Evolutionary conservation across 2,329 filamentous ascomycete genomes (phyloP).

Genomic region (Leptoxyphium fumago): DNA sequence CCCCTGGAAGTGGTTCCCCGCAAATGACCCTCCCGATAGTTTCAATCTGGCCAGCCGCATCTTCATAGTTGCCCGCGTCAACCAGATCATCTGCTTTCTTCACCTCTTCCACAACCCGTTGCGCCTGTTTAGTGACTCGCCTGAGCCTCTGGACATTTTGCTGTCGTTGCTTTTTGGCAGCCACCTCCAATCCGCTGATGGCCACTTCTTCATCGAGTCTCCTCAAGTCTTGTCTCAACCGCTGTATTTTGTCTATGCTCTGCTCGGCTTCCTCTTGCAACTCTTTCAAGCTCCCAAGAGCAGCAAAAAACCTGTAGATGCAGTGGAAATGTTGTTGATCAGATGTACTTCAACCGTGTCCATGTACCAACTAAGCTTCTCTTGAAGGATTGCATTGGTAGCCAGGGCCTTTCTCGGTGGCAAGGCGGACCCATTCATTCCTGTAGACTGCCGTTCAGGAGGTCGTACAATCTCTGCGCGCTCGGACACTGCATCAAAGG

Average conservation of each 20-base stretch:
- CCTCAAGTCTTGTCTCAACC: slow-evolving; percentile 61
- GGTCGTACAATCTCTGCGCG: slow-evolving; percentile 85
- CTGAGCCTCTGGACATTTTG: slow-evolving; percentile 76
- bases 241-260: slow-evolving; percentile 75
- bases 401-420: slow-evolving; percentile 66
- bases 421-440: slow-evolving; percentile 38
- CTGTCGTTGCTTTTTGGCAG: slow-evolving; percentile 64
- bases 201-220: slow-evolving; percentile 79
- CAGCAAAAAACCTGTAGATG: slow-evolving; percentile 95
- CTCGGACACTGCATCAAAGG: slow-evolving; percentile 92
- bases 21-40: slow-evolving; percentile 65
- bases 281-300: slow-evolving; percentile 77
- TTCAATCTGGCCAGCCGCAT: slow-evolving; percentile 64
- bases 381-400: slow-evolving; percentile 92
- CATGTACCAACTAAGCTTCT: slow-evolving; percentile 99
- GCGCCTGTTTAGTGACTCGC: slow-evolving; percentile 69
- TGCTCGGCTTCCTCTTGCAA: slow-evolving; percentile 84
- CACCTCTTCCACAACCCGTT: slow-evolving; percentile 61
- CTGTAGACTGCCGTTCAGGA: slow-evolving; percentile 33
- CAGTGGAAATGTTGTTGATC: slow-evolving; percentile 89
- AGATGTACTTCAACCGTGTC: slow-evolving; percentile 96
- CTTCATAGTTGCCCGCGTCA: slow-evolving; percentile 68
- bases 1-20: slow-evolving; percentile 43
- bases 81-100: slow-evolving; percentile 66
- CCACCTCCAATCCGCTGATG: slow-evolving; percentile 66